Conservation (phyloP, 257 asterid species). For the Solanum paucissectum region DNA sequence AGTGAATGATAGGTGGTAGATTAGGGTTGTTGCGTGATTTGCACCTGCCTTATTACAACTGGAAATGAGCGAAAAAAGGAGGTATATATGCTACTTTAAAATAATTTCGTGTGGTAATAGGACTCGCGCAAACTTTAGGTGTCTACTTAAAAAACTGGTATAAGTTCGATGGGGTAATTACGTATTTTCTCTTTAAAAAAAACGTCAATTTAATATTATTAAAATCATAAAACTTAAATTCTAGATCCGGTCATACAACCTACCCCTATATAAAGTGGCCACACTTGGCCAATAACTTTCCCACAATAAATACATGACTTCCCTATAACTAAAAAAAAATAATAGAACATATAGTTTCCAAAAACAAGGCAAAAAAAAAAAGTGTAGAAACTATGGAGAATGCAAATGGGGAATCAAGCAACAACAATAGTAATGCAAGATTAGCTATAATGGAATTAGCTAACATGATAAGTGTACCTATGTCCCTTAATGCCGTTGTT, state of each 20-base stretch:
- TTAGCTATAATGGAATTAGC: constrained; percentile 19
- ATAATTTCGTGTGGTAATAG: too few relatives aligned
- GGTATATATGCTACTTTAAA: too few relatives aligned
- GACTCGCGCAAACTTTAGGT: too few relatives aligned
- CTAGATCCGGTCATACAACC: neutral
- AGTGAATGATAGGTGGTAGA: too few relatives aligned
- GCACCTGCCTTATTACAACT: too few relatives aligned
- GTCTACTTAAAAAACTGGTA: too few relatives aligned
- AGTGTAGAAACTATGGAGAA: neutral
- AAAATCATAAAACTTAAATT: neutral
- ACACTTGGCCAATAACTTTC: neutral
- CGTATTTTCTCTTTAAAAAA: neutral
- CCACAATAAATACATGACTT: neutral
- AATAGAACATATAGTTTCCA: neutral
- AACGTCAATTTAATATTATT: neutral
- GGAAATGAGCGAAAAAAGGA: too few relatives aligned
- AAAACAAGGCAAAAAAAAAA: neutral
- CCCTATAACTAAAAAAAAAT: neutral
- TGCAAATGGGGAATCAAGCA: neutral
- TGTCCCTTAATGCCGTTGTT: constrained; percentile 14
- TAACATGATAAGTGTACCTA: constrained; percentile 24
- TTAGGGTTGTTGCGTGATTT: too few relatives aligned
- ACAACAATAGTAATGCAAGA: neutral
- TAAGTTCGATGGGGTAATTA: too few relatives aligned
- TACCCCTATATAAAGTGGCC: neutral